Conservation (phyloP, 306 rosid genomes). For the Prunus dulcis region DNA sequence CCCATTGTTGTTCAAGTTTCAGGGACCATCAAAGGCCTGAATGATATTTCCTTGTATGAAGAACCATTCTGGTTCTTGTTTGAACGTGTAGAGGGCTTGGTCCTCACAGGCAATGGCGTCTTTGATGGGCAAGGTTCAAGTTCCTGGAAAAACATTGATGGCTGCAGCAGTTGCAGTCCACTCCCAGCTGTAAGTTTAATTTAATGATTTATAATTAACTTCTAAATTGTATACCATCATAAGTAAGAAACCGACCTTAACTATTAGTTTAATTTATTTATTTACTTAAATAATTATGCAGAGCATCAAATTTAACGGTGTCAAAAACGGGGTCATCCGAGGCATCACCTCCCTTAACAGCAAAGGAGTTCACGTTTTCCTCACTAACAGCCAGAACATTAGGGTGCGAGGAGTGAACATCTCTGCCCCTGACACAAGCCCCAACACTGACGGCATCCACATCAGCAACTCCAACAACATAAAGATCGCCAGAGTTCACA, state of each 20-base stretch:
- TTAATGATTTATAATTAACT: background rate
- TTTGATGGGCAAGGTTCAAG: slow-evolving; percentile 65
- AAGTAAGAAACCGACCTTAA: no score
- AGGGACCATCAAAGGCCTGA: slow-evolving; percentile 51
- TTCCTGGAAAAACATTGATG: slow-evolving; percentile 41
- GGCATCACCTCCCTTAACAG: slow-evolving; percentile 37
- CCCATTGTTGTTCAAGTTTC: slow-evolving; percentile 55
- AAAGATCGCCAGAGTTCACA: slow-evolving; percentile 29
- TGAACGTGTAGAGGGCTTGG: slow-evolving; percentile 41
- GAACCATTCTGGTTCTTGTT: slow-evolving; percentile 57
- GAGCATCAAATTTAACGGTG: slow-evolving; percentile 30
- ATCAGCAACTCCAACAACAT: slow-evolving; percentile 42
- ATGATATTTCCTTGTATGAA: slow-evolving; percentile 37
- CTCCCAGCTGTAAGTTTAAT: slow-evolving; percentile 56
- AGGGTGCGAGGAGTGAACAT: slow-evolving; percentile 27
- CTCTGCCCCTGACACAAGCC: slow-evolving; percentile 38
- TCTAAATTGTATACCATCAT: no score
- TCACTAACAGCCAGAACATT: slow-evolving; percentile 32
- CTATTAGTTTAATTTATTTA: background rate
- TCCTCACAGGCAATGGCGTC: slow-evolving; percentile 58
- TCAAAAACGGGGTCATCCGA: slow-evolving; percentile 28
- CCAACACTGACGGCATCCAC: slow-evolving; percentile 58
- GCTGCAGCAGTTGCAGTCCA: slow-evolving; percentile 43
- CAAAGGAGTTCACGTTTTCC: slow-evolving; percentile 47
- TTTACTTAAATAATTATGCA: slow-evolving; percentile 12